A percentile compares a stretch with the other conserved stretches of the same genome.
phyloP scores from a whole-genome alignment of 2,329 filamentous ascomycete genomes.

The Epichloe elymi region DNA sequence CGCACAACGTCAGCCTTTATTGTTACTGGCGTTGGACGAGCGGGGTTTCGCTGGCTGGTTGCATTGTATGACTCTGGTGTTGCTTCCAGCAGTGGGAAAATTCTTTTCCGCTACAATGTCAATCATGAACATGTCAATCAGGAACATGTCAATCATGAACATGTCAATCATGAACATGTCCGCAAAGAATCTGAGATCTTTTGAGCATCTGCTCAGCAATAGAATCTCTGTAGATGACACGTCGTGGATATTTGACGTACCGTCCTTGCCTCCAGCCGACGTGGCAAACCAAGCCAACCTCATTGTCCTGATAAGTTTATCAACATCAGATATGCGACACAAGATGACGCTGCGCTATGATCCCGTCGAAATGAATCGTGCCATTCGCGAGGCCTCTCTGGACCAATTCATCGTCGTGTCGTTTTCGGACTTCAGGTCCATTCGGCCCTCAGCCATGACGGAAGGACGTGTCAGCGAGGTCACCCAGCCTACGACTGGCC shows the following conservation, averaged over 20 bases:
- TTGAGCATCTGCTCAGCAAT: not conserved
- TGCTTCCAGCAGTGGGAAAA: too few relatives aligned
- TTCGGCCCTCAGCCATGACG: not conserved
- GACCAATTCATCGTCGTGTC: not conserved
- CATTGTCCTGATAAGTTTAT: not conserved
- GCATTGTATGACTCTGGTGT: too few relatives aligned
- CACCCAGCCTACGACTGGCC: not conserved
- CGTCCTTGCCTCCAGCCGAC: not conserved
- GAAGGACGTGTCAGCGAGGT: not conserved
- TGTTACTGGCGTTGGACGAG: not conserved
- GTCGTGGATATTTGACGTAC: not conserved
- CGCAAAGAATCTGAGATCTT: not conserved
- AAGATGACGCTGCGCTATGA: not conserved
- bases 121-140: not conserved
- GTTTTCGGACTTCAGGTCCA: not conserved
- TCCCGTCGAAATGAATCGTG: not conserved
- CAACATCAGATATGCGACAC: not conserved
- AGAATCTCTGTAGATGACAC: not conserved
- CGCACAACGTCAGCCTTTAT: not conserved
- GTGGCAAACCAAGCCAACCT: not conserved
- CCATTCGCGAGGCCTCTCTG: not conserved
- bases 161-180: not conserved
- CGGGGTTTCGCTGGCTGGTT: not conserved
- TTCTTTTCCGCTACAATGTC: not conserved
- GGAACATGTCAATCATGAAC: too few relatives aligned